Evolutionary conservation across 495 filamentous ascomycete species (phyloP).

Genomic region (Xylaria acuta): DNA sequence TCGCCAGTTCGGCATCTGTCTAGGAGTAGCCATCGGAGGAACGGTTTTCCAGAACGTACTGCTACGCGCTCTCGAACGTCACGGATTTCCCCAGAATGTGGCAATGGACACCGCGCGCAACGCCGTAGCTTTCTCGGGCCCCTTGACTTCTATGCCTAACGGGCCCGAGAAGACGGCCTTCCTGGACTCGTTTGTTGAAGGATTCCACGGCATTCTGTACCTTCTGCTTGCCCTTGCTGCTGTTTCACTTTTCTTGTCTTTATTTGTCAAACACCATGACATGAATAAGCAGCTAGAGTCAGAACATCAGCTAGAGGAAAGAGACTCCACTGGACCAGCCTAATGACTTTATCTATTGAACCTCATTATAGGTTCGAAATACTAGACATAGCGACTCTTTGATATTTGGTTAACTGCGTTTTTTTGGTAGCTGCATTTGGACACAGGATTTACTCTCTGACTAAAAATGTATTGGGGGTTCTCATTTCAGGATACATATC

Average conservation of each 20-base stretch:
- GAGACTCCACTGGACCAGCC: neutral
- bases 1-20: constrained; percentile 63
- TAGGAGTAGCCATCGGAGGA: constrained; percentile 67
- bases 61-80: constrained; percentile 38
- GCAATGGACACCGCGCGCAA: neutral
- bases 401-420: no score
- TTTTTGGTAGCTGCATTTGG: no score
- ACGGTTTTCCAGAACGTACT: constrained; percentile 64
- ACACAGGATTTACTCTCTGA: no score
- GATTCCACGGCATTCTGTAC: constrained; percentile 17
- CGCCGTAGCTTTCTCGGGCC: neutral
- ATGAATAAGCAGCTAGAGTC: constrained; percentile 16
- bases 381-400: neutral
- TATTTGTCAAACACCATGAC: constrained; percentile 15
- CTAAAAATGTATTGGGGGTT: no score
- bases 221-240: constrained; percentile 2
- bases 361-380: neutral
- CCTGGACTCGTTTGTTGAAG: constrained; percentile 16
- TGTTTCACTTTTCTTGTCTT: constrained; percentile 3
- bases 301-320: constrained; percentile 8
- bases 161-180: constrained; percentile 2
- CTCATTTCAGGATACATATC: no score
- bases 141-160: neutral
- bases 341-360: neutral
- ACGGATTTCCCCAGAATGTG: neutral